A percentile compares a stretch with the other conserved stretches of the same genome.
These are phyloP conservation scores for Thyridium curvatum DNA, from an alignment of 2,329 filamentous ascomycete species.

Conservation along the genomic window DNA sequence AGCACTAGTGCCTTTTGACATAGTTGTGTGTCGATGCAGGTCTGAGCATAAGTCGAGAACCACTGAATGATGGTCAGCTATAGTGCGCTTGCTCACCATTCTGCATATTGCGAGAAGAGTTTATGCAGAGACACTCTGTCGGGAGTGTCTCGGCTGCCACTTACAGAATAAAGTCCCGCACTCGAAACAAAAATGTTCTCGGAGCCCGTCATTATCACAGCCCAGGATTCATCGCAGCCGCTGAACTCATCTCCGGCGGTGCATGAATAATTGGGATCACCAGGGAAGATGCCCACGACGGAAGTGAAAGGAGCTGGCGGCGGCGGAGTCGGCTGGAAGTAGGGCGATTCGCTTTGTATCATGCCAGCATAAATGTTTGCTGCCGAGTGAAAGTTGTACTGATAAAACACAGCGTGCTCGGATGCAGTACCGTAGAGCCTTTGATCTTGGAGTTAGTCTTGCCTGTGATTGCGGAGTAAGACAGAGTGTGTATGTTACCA, in stretches of 20 bases:
- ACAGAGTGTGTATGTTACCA: no score
- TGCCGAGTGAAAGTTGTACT: slow-evolving; percentile 43
- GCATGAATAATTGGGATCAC: slow-evolving; percentile 10
- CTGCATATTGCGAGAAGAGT: no score
- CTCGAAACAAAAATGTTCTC: slow-evolving; percentile 13
- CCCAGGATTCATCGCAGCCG: slow-evolving; percentile 16
- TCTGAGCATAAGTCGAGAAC: slow-evolving; percentile 14
- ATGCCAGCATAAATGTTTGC: slow-evolving; percentile 48
- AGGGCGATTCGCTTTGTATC: slow-evolving; percentile 64
- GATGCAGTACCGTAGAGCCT: slow-evolving; percentile 37
- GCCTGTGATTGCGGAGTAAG: no score
- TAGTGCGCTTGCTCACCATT: no score
- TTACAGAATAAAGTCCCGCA: slow-evolving; percentile 19
- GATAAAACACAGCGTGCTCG: slow-evolving; percentile 44
- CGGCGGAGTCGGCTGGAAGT: slow-evolving; percentile 40
- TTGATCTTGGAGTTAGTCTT: no score
- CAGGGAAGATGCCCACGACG: not conserved
- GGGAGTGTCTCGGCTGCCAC: no score
- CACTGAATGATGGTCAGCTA: no score
- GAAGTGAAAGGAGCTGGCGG: slow-evolving; percentile 10
- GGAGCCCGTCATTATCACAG: slow-evolving; percentile 6
- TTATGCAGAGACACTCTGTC: no score
- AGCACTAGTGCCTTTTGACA: slow-evolving; percentile 17
- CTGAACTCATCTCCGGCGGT: slow-evolving; percentile 11
- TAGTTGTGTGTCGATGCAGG: slow-evolving; percentile 8